phyloP scores from a whole-genome alignment of 2,329 filamentous ascomycete species.

The Dothideomycetes sp. region DNA sequence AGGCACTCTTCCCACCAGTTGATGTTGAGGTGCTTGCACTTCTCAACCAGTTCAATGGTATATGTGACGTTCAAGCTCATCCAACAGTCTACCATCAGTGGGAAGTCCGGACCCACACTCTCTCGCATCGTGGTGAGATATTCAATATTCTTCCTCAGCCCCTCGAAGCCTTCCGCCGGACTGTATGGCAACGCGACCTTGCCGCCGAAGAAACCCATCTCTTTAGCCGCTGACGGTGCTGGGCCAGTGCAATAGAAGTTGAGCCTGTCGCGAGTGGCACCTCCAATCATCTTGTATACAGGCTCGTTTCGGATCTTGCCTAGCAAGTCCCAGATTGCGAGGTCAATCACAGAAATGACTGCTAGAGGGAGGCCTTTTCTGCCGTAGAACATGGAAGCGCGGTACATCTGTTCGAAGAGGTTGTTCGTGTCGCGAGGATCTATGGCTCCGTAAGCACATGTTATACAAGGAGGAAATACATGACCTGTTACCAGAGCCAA shows the following conservation, averaged over 20 bases:
- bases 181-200: conserved; percentile 88
- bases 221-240: conserved; percentile 66
- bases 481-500: conserved; percentile 53
- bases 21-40: conserved; percentile 72
- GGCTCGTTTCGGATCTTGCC: conserved; percentile 88
- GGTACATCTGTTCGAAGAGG: conserved; percentile 94
- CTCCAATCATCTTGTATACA: conserved; percentile 88
- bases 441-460: conserved; percentile 19
- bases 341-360: conserved; percentile 87
- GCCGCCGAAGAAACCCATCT: conserved; percentile 80
- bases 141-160: conserved; percentile 79
- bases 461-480: no score
- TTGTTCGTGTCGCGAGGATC: conserved; percentile 87
- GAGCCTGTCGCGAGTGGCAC: conserved; percentile 71
- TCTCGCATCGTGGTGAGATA: conserved; percentile 79
- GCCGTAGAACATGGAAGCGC: conserved; percentile 91
- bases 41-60: conserved; percentile 81
- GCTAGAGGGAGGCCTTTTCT: conserved; percentile 83
- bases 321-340: conserved; percentile 84
- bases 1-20: conserved; percentile 98
- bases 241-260: conserved; percentile 94
- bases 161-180: conserved; percentile 72
- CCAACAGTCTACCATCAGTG: conserved; percentile 92
- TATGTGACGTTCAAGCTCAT: conserved; percentile 92
- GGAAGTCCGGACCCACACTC: conserved; percentile 78